These are phyloP conservation scores for Diaporthe citri DNA, from an alignment of 2,329 filamentous ascomycete species.

Conservation along the genomic window DNA sequence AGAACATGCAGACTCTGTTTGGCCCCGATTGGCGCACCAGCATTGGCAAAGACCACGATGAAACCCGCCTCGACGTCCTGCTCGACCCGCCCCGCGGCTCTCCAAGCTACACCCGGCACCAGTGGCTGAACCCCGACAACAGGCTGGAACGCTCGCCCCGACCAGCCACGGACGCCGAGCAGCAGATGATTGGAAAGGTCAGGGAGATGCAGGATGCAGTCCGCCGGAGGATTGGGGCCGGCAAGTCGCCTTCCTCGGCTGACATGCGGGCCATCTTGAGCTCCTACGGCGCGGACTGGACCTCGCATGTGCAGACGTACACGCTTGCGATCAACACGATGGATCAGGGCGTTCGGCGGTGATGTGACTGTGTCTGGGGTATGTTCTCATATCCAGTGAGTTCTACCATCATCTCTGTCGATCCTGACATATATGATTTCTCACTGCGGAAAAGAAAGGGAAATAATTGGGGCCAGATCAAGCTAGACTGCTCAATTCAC, in stretches of 20 bases:
- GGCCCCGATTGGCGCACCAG: background rate
- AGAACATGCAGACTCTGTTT: slow-evolving; percentile 8
- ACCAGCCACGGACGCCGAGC: slow-evolving; percentile 1
- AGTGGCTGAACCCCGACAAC: fast-evolving
- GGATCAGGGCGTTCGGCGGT: background rate
- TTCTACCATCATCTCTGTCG: too few species aligned
- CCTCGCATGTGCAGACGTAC: background rate
- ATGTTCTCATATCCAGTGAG: too few species aligned
- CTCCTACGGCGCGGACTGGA: background rate
- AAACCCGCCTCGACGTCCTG: background rate
- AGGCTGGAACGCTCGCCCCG: background rate
- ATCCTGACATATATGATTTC: background rate
- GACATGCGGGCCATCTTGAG: background rate
- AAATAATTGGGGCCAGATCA: background rate
- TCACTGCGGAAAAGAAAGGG: background rate
- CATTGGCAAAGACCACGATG: background rate
- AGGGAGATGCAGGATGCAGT: background rate
- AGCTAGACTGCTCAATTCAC: background rate
- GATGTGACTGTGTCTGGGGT: background rate
- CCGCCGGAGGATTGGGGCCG: background rate
- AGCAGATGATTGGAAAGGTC: background rate
- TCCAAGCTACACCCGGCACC: background rate
- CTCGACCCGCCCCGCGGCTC: slow-evolving; percentile 6
- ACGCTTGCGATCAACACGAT: slow-evolving; percentile 5
- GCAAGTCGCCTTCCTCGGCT: background rate